Evolutionary conservation across 441 rosid genomes (phyloP).

Genomic region (Cnidoscolus chayamansa): DNA sequence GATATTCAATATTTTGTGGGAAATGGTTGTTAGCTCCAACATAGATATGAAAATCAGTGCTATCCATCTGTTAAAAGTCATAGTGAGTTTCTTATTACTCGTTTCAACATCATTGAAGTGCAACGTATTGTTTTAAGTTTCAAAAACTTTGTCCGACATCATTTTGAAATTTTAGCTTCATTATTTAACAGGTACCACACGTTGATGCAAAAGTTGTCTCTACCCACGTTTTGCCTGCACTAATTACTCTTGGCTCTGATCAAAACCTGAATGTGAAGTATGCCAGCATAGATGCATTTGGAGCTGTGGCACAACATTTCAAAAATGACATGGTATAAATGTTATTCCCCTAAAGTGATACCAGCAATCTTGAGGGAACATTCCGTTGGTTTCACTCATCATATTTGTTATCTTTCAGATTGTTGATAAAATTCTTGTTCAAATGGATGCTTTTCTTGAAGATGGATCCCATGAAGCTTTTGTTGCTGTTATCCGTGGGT

Average conservation of each 20-base stretch:
- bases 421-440: constrained; percentile 95
- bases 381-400: constrained; percentile 1
- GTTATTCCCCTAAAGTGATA: constrained; percentile 10
- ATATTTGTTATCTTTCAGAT: constrained; percentile 48
- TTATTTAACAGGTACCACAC: constrained; percentile 62
- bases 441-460: constrained; percentile 99
- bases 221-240: constrained; percentile 80
- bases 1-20: constrained; percentile 87
- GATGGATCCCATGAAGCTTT: constrained; percentile 98
- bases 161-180: background rate
- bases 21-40: constrained; percentile 86
- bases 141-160: background rate
- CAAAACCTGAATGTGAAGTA: constrained; percentile 89
- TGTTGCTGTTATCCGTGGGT: constrained; percentile 81
- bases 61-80: constrained; percentile 73
- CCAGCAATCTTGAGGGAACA: constrained; percentile 12
- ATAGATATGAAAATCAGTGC: constrained; percentile 76
- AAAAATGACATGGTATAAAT: constrained; percentile 73
- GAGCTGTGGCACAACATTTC: constrained; percentile 94
- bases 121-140: constrained; percentile 11
- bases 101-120: constrained; percentile 16
- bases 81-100: constrained; percentile 48
- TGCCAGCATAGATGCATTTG: constrained; percentile 96
- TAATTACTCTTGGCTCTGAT: constrained; percentile 96
- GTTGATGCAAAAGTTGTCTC: constrained; percentile 81